Conservation (phyloP, 768 basidiomycete genomes). For the Lactarius deliciosus region DNA sequence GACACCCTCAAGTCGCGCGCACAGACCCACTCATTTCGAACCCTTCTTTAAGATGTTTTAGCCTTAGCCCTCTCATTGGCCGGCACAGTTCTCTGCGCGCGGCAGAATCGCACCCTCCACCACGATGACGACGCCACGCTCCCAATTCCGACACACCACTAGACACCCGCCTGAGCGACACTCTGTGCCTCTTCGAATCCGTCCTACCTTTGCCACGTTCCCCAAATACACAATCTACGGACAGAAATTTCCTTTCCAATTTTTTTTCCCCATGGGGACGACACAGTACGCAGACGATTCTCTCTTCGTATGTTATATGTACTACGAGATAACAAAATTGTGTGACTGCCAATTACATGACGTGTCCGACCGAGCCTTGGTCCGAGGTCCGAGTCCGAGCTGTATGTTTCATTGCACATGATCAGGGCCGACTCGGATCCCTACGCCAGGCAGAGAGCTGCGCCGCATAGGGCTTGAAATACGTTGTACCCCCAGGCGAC, state of each 20-base stretch:
- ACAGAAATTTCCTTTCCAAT: too few species aligned
- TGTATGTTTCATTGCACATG: not conserved
- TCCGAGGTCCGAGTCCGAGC: too few species aligned
- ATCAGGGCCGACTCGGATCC: not conserved
- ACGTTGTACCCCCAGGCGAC: too few species aligned
- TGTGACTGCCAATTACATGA: not conserved
- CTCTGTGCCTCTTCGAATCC: not conserved
- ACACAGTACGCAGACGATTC: not conserved
- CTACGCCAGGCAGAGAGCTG: not conserved
- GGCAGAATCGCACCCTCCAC: not conserved
- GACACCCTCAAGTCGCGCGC: not conserved
- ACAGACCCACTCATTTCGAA: not conserved
- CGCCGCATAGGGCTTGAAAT: too few species aligned
- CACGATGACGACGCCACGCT: not conserved
- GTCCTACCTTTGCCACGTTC: not conserved
- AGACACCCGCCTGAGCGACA: too few species aligned
- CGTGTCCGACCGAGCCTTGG: not conserved
- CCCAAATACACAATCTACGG: too few species aligned
- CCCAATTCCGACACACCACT: not conserved
- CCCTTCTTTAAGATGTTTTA: too few species aligned
- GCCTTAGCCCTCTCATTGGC: not conserved
- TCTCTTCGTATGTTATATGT: not conserved
- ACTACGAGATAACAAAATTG: not conserved
- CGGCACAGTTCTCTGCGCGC: not conserved
- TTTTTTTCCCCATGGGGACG: not conserved